Percentiles rank a stretch among this genome's conserved stretches.
Evolutionary conservation across 305 asterid genomes (phyloP).

Genomic region (Fraxinus latifolia): DNA sequence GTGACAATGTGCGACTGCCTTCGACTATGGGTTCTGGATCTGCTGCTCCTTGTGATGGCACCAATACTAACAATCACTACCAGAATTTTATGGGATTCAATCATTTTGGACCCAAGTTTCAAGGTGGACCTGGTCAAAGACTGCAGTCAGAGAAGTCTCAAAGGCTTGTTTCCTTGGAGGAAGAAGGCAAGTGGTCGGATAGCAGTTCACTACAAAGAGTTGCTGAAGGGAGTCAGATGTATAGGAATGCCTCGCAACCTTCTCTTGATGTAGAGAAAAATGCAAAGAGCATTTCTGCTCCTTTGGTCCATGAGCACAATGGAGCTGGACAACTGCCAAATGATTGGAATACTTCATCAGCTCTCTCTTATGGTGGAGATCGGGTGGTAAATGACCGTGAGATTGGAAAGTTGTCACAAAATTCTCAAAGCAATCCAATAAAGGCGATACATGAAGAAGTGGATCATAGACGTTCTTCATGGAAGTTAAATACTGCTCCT

Average conservation of each 20-base stretch:
- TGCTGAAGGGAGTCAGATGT: constrained; percentile 41
- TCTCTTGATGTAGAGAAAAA: constrained; percentile 41
- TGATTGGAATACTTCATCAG: constrained; percentile 39
- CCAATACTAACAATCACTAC: constrained; percentile 23
- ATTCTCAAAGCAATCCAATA: not conserved
- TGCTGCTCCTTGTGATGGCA: constrained; percentile 31
- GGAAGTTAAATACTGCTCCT: not conserved
- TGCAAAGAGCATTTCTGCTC: constrained; percentile 32
- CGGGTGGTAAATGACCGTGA: not conserved
- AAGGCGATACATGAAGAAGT: not conserved
- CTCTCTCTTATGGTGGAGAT: constrained; percentile 2
- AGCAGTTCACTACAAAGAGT: constrained; percentile 30
- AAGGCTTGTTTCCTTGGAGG: constrained; percentile 44
- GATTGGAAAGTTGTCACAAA: not conserved
- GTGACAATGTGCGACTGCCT: constrained; percentile 33
- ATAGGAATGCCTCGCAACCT: constrained; percentile 41
- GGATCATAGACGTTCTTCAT: not conserved
- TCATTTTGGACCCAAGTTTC: constrained; percentile 43
- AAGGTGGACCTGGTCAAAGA: constrained; percentile 40
- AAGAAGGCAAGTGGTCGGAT: constrained; percentile 42
- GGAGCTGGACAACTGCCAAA: constrained; percentile 41
- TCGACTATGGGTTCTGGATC: constrained; percentile 40
- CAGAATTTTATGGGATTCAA: constrained; percentile 32
- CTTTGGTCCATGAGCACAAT: constrained; percentile 38
- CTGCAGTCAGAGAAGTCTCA: constrained; percentile 43